Percentiles rank a stretch among this genome's conserved stretches.
Conservation (phyloP, 305 asterid genomes). For the Stenogyne calaminthoides region DNA sequence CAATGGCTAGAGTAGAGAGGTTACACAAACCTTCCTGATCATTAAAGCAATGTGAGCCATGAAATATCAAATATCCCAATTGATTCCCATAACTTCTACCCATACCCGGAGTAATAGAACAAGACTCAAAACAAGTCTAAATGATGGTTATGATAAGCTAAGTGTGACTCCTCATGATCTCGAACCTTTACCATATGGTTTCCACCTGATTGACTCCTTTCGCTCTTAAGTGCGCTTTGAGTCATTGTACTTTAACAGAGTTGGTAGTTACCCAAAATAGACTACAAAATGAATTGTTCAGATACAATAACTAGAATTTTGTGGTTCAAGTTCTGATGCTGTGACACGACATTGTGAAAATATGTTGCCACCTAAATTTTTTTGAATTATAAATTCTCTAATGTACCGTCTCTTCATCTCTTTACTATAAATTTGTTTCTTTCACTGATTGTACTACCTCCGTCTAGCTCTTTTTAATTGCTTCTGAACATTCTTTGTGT, state of each 20-base stretch:
- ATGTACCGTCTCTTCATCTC: neutral
- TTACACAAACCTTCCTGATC: neutral
- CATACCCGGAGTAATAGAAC: neutral
- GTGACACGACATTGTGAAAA: neutral
- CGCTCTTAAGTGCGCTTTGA: neutral
- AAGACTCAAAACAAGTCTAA: neutral
- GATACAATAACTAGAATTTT: neutral
- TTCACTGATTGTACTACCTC: neutral
- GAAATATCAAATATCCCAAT: neutral
- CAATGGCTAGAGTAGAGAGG: neutral
- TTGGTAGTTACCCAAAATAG: neutral
- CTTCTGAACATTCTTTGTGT: slow-evolving; percentile 20
- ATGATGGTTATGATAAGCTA: neutral
- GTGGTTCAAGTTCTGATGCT: neutral
- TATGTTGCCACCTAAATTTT: neutral
- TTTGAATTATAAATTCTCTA: neutral
- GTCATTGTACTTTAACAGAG: neutral
- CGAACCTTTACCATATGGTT: neutral
- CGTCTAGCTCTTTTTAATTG: neutral
- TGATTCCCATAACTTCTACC: neutral
- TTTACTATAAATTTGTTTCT: neutral
- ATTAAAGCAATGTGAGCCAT: neutral
- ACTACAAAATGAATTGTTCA: neutral
- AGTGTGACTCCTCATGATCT: neutral
- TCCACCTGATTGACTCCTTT: neutral